phyloP scores from a whole-genome alignment of 129 eudicot genomes.

The Smallanthus sonchifolius region DNA sequence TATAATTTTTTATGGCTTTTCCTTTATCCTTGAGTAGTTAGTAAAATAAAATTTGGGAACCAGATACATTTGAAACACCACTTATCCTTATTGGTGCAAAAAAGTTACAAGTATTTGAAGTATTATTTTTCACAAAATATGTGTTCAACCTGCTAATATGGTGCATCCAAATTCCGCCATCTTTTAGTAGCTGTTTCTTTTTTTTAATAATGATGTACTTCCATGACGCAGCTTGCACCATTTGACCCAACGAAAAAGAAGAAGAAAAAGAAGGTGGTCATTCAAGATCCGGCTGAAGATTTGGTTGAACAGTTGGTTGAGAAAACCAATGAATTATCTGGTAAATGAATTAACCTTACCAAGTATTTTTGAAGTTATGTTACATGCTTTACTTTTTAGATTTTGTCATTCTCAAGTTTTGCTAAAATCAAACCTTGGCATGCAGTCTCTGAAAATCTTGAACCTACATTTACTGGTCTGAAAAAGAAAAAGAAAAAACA shows the following conservation, averaged over 20 bases:
- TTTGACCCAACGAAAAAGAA: conserved; percentile 91
- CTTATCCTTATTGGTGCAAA: too few relatives aligned
- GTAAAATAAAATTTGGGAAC: too few relatives aligned
- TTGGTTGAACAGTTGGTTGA: conserved; percentile 54
- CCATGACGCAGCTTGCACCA: conserved; percentile 61
- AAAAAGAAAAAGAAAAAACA: conserved; percentile 88
- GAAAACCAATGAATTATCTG: conserved; percentile 63
- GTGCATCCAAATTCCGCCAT: background rate
- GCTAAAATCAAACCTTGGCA: background rate
- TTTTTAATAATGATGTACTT: background rate
- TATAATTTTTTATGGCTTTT: background rate
- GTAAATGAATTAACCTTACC: conserved; percentile 26
- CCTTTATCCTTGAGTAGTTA: background rate
- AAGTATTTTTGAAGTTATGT: background rate
- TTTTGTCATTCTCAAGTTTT: background rate
- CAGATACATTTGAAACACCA: too few relatives aligned
- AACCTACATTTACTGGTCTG: conserved; percentile 68
- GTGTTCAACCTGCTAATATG: background rate
- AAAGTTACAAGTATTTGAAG: too few relatives aligned
- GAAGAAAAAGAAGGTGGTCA: conserved; percentile 86
- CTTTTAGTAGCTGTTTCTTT: background rate
- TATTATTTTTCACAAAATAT: background rate
- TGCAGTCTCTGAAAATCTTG: conserved; percentile 67
- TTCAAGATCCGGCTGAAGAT: conserved; percentile 75
- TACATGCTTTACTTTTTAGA: background rate